Conservation (phyloP, 805 yeast genomes). For the Candida hungchunana region DNA sequence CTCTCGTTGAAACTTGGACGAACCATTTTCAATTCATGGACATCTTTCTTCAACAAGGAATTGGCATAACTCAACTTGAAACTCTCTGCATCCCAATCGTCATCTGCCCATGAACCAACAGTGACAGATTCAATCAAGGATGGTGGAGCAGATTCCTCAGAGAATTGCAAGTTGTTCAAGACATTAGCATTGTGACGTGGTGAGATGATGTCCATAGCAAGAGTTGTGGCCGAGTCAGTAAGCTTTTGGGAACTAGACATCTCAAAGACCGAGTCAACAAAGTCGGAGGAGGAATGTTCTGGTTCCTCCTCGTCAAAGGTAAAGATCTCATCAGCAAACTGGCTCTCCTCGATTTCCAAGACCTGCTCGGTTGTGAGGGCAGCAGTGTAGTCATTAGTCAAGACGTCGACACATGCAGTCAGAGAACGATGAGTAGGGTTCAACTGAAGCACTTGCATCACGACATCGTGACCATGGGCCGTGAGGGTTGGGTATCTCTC, state of each 20-base stretch:
- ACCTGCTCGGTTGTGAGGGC: conserved; percentile 63
- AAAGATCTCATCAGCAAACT: conserved; percentile 12
- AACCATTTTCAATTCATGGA: no score
- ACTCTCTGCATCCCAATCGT: conserved; percentile 12
- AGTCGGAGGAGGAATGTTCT: not conserved
- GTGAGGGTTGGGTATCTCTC: conserved; percentile 75
- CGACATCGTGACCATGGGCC: conserved; percentile 64
- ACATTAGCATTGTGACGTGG: not conserved
- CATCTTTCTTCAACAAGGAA: no score
- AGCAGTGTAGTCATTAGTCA: conserved; percentile 29
- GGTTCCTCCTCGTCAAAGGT: conserved; percentile 7
- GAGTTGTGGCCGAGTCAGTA: not conserved
- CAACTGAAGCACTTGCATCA: conserved; percentile 60
- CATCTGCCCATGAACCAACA: conserved; percentile 20
- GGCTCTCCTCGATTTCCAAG: conserved; percentile 34
- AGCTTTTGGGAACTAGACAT: conserved; percentile 1
- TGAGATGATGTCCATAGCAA: not conserved
- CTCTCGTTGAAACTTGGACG: no score
- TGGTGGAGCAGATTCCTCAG: conserved; percentile 6
- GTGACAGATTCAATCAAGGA: conserved; percentile 11
- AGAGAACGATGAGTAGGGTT: conserved; percentile 52
- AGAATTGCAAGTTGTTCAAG: not conserved
- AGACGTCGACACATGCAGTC: conserved; percentile 44
- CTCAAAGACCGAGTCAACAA: conserved; percentile 5
- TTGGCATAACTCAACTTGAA: no score